Percentiles rank a stretch among this genome's conserved stretches.
Evolutionary conservation across 148 eudicot species (phyloP).

Genomic region (Rhododendron griersonianum): DNA sequence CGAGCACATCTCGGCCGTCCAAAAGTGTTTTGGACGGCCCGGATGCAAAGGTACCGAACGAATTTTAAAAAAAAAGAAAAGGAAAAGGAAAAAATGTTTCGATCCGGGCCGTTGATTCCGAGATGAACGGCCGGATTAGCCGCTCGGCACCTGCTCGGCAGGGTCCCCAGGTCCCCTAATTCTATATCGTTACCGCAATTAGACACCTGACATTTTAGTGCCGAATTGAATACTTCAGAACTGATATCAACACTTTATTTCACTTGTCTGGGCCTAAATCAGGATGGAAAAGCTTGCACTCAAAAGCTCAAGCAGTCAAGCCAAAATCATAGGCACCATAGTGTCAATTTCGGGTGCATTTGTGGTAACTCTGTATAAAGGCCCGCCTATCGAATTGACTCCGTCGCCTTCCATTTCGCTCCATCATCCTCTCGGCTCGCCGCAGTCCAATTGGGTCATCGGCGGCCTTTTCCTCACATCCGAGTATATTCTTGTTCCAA

Average conservation of each 20-base stretch:
- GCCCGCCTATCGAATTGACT: conserved; percentile 31
- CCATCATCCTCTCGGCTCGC: conserved; percentile 12
- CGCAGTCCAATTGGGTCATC: conserved; percentile 44
- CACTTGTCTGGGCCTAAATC: background rate
- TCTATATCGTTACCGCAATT: background rate
- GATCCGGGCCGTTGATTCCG: too few species aligned
- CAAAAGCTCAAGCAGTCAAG: conserved; percentile 56
- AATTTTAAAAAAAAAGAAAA: too few species aligned
- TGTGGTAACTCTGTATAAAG: conserved; percentile 57
- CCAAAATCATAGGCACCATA: conserved; percentile 54
- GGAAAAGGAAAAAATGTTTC: too few species aligned
- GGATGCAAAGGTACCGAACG: too few species aligned
- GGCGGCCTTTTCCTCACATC: conserved; percentile 60
- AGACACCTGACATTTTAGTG: background rate
- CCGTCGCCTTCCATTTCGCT: conserved; percentile 11
- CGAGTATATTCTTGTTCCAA: conserved; percentile 62
- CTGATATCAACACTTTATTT: background rate
- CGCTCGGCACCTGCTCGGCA: too few species aligned
- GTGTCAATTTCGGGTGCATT: conserved; percentile 68
- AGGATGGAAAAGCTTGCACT: conserved; percentile 68
- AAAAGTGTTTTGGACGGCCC: too few species aligned
- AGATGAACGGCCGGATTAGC: too few species aligned
- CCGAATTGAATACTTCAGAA: background rate
- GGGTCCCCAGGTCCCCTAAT: too few species aligned
- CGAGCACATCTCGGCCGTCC: too few species aligned